phyloP scores from a whole-genome alignment of 768 basidiomycete genomes.

The Tubosaeta sp. region DNA sequence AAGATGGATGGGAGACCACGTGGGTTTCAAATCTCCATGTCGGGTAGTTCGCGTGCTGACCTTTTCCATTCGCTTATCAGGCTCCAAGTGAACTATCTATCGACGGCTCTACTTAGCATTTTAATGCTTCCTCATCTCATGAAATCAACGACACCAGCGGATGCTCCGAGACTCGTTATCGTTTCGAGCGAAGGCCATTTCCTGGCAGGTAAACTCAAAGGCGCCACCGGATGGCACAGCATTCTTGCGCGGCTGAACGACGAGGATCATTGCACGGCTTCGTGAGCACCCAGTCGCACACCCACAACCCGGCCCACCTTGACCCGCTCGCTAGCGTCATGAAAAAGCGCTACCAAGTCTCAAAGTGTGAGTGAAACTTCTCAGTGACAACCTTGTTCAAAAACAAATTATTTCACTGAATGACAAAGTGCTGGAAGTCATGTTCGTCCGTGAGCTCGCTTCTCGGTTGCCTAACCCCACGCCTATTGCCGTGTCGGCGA shows the following conservation, averaged over 20 bases:
- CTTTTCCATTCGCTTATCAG: constrained; percentile 10
- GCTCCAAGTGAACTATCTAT: constrained; percentile 35
- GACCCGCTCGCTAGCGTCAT: constrained; percentile 16
- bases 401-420: neutral
- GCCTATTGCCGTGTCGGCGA: constrained; percentile 28
- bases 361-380: constrained; percentile 21
- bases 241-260: constrained; percentile 29
- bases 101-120: constrained; percentile 33
- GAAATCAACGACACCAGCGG: constrained; percentile 21
- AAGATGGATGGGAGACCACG: constrained; percentile 37
- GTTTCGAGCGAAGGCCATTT: constrained; percentile 30
- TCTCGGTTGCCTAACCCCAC: constrained; percentile 26
- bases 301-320: neutral
- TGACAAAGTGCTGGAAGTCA: constrained; percentile 29
- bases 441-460: constrained; percentile 35
- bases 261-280: constrained; percentile 24
- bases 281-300: constrained; percentile 12
- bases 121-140: constrained; percentile 34
- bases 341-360: constrained; percentile 22
- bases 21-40: constrained; percentile 12
- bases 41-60: neutral
- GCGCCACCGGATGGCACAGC: constrained; percentile 13
- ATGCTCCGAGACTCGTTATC: constrained; percentile 28
- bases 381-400: neutral
- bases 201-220: constrained; percentile 6